Conservation (phyloP, 2,329 filamentous ascomycete species). For the Fonsecaea pedrosoi region DNA sequence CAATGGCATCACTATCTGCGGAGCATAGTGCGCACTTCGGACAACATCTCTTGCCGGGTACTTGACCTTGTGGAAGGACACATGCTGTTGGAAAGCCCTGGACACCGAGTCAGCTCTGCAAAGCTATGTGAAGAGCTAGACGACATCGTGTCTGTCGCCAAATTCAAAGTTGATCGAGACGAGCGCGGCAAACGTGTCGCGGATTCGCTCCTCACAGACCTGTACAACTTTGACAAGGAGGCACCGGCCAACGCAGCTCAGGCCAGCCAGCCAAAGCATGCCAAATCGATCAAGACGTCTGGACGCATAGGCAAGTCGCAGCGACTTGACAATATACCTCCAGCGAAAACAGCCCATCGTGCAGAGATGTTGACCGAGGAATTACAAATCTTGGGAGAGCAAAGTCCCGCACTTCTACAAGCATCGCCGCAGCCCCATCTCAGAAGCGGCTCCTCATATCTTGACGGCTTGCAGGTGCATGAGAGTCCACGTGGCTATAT, state of each 20-base stretch:
- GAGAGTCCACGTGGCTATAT: neutral
- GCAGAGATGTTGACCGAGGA: neutral
- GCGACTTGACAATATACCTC: conserved; percentile 7
- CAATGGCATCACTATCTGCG: conserved; percentile 10
- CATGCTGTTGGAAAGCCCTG: conserved; percentile 11
- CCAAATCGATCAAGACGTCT: neutral
- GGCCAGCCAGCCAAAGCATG: neutral
- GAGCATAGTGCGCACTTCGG: neutral
- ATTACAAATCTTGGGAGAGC: neutral
- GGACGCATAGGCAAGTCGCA: conserved; percentile 10
- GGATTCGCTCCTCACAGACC: neutral
- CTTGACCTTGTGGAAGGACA: conserved; percentile 3
- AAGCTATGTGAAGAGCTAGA: neutral
- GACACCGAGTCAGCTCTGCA: neutral
- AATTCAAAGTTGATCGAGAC: neutral
- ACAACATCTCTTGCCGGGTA: neutral
- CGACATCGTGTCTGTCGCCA: neutral
- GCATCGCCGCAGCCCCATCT: neutral
- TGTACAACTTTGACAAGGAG: neutral
- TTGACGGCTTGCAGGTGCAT: neutral
- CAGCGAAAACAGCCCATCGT: conserved; percentile 3
- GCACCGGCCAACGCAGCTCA: conserved; percentile 1
- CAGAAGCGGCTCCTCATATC: neutral
- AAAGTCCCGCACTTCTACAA: neutral
- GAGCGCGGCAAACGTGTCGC: neutral